A percentile compares a stretch with the other conserved stretches of the same genome.
phyloP scores from a whole-genome alignment of 352 stramenopile species.

The Thraustotheca clavata region DNA sequence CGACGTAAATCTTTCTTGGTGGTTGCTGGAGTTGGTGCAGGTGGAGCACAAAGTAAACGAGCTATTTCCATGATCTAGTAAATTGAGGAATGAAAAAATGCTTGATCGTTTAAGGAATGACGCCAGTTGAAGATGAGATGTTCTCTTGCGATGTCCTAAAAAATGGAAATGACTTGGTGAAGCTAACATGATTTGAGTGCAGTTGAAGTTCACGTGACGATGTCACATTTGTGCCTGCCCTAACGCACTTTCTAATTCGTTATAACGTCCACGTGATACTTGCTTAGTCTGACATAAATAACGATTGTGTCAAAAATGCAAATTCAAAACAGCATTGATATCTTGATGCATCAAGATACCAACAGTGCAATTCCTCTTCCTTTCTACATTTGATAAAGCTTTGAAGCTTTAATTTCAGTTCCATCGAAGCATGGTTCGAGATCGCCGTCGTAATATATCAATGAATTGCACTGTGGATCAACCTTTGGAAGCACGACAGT shows the following conservation, averaged over 20 bases:
- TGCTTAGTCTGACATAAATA: too few relatives aligned
- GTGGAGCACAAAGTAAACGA: background rate
- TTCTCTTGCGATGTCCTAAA: background rate
- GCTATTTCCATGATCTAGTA: background rate
- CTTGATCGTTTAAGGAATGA: background rate
- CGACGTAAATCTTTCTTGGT: background rate
- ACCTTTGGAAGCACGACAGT: too few relatives aligned
- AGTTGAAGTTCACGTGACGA: background rate
- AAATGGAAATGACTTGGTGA: background rate
- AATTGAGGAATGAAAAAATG: background rate
- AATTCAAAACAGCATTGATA: too few relatives aligned
- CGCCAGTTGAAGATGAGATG: slow-evolving; percentile 8
- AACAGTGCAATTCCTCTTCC: background rate
- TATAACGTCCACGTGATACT: too few relatives aligned
- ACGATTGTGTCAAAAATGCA: too few relatives aligned
- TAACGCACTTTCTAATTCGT: too few relatives aligned
- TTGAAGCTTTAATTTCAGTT: too few relatives aligned
- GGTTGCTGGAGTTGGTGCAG: too few relatives aligned
- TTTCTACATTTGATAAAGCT: slow-evolving; percentile 7
- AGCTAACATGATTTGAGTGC: background rate
- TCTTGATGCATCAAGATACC: background rate
- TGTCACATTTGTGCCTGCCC: too few relatives aligned
- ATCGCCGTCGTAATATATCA: too few relatives aligned
- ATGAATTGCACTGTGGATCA: too few relatives aligned
- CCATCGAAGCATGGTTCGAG: too few relatives aligned